These are phyloP conservation scores for Dothiorella sarmentorum DNA, from an alignment of 2,329 filamentous ascomycete genomes.

Conservation along the genomic window DNA sequence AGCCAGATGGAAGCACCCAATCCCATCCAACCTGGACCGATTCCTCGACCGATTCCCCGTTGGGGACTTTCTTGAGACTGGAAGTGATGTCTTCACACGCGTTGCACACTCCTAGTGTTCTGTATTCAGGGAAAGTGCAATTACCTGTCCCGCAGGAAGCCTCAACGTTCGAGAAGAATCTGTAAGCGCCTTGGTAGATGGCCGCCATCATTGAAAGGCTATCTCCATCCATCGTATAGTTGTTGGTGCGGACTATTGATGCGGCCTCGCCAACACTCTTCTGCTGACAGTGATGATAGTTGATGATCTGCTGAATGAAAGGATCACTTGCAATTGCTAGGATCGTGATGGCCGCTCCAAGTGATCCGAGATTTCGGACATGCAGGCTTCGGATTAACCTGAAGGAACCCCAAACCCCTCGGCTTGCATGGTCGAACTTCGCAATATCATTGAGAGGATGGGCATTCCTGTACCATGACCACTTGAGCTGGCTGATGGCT, in stretches of 20 bases:
- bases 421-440: background rate
- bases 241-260: background rate
- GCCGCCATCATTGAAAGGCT: background rate
- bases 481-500: background rate
- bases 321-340: background rate
- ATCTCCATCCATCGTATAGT: slow-evolving; percentile 1
- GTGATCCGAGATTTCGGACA: background rate
- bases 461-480: background rate
- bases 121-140: background rate
- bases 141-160: background rate
- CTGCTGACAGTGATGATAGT: background rate
- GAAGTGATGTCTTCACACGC: background rate
- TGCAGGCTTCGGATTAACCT: background rate
- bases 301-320: slow-evolving; percentile 3
- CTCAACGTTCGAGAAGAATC: background rate
- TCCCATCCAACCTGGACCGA: background rate
- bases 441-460: background rate
- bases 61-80: background rate
- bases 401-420: background rate
- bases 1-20: background rate
- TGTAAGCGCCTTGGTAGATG: background rate
- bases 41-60: too few relatives aligned
- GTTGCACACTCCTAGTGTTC: background rate
- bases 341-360: background rate
- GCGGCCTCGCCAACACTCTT: background rate